phyloP scores from a whole-genome alignment of 1,284 basidiomycete species.

The Agaricales sp. region DNA sequence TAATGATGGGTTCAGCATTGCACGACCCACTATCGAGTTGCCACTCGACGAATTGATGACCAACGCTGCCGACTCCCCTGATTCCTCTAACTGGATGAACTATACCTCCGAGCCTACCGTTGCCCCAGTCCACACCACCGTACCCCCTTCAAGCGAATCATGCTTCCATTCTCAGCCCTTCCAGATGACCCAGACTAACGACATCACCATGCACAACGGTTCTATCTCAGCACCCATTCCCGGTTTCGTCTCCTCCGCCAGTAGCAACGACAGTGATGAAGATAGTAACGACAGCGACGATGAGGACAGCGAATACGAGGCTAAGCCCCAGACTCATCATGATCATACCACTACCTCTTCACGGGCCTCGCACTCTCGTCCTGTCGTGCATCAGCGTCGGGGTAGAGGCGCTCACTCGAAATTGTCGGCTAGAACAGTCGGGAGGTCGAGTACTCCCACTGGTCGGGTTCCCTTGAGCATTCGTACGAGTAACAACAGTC shows the following conservation, averaged over 20 bases:
- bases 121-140: not conserved
- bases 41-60: conserved; percentile 67
- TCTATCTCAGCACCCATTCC: conserved; percentile 5
- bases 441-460: conserved; percentile 32
- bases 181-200: conserved; percentile 4
- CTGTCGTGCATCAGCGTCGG: conserved; percentile 26
- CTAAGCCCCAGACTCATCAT: conserved; percentile 21
- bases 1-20: conserved; percentile 48
- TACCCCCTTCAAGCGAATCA: not conserved
- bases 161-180: not conserved
- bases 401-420: conserved; percentile 22
- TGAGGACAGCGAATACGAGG: conserved; percentile 16
- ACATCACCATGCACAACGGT: conserved; percentile 7
- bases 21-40: conserved; percentile 70
- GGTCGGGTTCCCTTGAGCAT: conserved; percentile 49
- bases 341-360: conserved; percentile 23
- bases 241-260: conserved; percentile 10
- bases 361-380: conserved; percentile 32
- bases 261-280: conserved; percentile 13
- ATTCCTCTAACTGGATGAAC: conserved; percentile 14
- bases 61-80: conserved; percentile 20
- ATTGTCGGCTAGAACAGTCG: conserved; percentile 36
- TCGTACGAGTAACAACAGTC: conserved; percentile 28
- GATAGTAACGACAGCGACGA: conserved; percentile 13
- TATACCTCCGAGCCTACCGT: conserved; percentile 7